phyloP scores from a whole-genome alignment of 2,329 filamentous ascomycete genomes.

The Ceratocystis lukuohia region DNA sequence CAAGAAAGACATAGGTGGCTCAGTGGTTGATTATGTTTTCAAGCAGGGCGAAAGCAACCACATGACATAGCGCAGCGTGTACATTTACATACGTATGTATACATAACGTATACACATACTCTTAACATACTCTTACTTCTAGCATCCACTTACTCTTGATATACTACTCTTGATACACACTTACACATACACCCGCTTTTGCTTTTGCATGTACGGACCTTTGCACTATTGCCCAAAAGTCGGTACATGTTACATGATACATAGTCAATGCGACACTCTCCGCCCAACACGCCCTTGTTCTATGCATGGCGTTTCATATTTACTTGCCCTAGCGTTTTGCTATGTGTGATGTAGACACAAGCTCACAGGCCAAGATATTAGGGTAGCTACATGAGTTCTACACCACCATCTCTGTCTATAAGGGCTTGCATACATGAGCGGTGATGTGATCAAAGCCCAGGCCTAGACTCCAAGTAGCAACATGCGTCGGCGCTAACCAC shows the following conservation, averaged over 20 bases:
- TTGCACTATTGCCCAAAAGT: constrained; percentile 5
- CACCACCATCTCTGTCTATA: no score
- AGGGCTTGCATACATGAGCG: no score
- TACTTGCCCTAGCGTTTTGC: not conserved
- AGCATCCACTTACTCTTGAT: not conserved
- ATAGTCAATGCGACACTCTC: not conserved
- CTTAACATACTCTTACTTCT: not conserved
- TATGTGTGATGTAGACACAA: not conserved
- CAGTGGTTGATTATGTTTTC: not conserved
- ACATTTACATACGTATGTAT: not conserved
- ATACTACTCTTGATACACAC: not conserved
- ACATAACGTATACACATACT: not conserved
- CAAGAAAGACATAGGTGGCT: no score
- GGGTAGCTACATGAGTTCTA: no score
- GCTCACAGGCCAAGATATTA: not conserved
- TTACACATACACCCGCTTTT: not conserved
- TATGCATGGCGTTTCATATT: constrained; percentile 1
- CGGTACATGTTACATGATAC: constrained; percentile 3
- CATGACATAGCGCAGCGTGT: not conserved
- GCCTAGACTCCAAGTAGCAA: no score
- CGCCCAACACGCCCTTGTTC: not conserved
- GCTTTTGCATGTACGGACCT: not conserved
- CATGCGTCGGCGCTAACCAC: not conserved
- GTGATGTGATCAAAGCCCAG: no score
- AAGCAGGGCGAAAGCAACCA: not conserved